A percentile compares a stretch with the other conserved stretches of the same genome.
phyloP scores from a whole-genome alignment of 73 alveolate genomes.

The Durusdinium trenchii region DNA sequence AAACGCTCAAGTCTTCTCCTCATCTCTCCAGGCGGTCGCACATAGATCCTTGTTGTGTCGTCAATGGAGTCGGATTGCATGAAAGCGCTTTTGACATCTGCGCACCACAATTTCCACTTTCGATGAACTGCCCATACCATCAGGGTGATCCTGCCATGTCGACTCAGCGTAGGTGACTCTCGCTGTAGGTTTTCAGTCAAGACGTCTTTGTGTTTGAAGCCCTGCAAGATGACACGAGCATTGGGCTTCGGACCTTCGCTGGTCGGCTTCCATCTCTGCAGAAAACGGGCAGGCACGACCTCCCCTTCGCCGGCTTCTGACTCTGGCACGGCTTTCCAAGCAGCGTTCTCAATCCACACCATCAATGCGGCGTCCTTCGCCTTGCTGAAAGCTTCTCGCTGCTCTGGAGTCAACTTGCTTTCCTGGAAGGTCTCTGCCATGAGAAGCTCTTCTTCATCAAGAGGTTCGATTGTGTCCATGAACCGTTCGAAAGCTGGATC shows the following conservation, averaged over 20 bases:
- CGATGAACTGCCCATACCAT: neutral
- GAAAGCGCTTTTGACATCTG: constrained; percentile 34
- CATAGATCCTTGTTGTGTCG: neutral
- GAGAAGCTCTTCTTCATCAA: neutral
- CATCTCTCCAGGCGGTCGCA: neutral
- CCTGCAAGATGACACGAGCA: constrained; percentile 36
- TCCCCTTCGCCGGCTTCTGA: neutral
- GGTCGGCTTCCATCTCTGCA: constrained; percentile 7
- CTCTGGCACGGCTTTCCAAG: constrained; percentile 2
- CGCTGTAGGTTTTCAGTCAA: neutral
- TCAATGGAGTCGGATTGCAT: constrained; percentile 13
- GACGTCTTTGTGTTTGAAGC: neutral
- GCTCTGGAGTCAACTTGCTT: neutral
- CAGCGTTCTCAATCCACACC: constrained; percentile 20
- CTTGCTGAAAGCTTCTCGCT: neutral
- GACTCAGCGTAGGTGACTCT: neutral
- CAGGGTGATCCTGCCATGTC: neutral
- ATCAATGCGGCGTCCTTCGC: constrained; percentile 26
- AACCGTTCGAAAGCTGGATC: no score
- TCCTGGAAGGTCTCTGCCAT: neutral
- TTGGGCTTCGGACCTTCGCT: neutral
- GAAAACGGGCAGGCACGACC: neutral
- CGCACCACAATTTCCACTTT: neutral
- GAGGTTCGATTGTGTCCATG: no score
- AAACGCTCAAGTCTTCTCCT: neutral